phyloP scores from a whole-genome alignment of 2,329 filamentous ascomycete genomes.

The Davidsoniella neocaledoniae region DNA sequence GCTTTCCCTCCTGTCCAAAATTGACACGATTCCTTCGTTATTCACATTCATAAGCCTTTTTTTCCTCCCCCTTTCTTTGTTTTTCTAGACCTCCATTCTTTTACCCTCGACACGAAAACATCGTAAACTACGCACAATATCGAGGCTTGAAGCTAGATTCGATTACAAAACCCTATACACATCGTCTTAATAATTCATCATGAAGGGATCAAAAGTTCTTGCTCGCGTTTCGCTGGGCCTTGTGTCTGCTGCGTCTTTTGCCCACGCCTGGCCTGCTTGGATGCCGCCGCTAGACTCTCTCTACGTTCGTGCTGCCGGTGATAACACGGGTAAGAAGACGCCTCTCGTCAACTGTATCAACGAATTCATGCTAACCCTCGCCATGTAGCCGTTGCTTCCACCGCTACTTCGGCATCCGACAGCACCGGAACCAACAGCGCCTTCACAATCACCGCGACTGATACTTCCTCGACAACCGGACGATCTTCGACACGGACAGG shows the following conservation, averaged over 20 bases:
- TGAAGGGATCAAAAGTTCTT: constrained; percentile 33
- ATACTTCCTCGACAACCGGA: constrained; percentile 17
- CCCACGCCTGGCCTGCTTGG: constrained; percentile 40
- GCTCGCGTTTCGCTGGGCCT: constrained; percentile 34
- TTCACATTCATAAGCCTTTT: neutral
- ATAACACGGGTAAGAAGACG: constrained; percentile 12
- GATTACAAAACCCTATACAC: neutral
- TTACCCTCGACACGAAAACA: constrained; percentile 7
- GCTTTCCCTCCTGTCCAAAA: neutral
- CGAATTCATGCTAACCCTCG: neutral
- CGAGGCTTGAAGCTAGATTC: neutral
- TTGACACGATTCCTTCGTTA: neutral
- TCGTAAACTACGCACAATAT: neutral
- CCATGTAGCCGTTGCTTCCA: constrained; percentile 8
- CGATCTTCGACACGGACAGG: constrained; percentile 17
- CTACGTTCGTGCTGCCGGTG: constrained; percentile 30
- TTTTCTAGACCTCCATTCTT: neutral
- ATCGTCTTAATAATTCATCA: constrained; percentile 16
- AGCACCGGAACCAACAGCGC: neutral
- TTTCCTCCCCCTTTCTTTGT: neutral
- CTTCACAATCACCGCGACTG: constrained; percentile 7
- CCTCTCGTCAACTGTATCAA: neutral
- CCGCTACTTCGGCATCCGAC: constrained; percentile 1
- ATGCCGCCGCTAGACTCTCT: constrained; percentile 32
- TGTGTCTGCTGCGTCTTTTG: constrained; percentile 30